Percentiles rank a stretch among this genome's conserved stretches.
phyloP scores from a whole-genome alignment of 2,329 filamentous ascomycete species.

The Phialocephala subalpina region DNA sequence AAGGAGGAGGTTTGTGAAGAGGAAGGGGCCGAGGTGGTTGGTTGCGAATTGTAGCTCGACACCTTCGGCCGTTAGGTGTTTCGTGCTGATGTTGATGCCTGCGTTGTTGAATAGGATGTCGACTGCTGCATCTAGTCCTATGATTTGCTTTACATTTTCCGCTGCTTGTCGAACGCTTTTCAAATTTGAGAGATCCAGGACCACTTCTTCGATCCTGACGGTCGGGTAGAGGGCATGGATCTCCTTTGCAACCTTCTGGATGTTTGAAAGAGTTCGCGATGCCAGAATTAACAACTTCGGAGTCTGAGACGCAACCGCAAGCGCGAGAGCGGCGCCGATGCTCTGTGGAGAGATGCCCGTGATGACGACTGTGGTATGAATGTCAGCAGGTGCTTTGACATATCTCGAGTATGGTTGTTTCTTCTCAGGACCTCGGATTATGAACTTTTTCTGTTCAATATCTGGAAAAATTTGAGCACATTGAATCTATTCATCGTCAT shows the following conservation, averaged over 20 bases:
- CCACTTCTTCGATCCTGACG: slow-evolving; percentile 44
- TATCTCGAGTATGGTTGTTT: neutral
- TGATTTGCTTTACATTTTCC: slow-evolving; percentile 7
- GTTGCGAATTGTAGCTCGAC: slow-evolving; percentile 34
- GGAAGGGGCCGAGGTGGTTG: slow-evolving; percentile 34
- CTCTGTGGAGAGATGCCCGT: slow-evolving; percentile 34
- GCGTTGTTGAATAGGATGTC: slow-evolving; percentile 38
- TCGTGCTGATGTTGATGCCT: slow-evolving; percentile 27
- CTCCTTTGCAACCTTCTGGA: slow-evolving; percentile 40
- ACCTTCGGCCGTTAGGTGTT: slow-evolving; percentile 23
- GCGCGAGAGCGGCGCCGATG: slow-evolving; percentile 31
- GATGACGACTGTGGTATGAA: slow-evolving; percentile 30
- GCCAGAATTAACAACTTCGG: slow-evolving; percentile 48
- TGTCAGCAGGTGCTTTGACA: neutral
- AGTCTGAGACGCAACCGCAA: slow-evolving; percentile 23
- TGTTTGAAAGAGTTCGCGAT: slow-evolving; percentile 45
- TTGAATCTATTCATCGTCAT: no score
- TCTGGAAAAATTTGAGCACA: neutral
- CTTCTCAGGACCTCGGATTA: neutral
- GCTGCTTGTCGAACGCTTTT: slow-evolving; percentile 33
- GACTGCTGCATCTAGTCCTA: slow-evolving; percentile 14
- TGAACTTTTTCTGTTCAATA: no score
- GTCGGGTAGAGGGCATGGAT: slow-evolving; percentile 42
- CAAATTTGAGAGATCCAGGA: slow-evolving; percentile 50
- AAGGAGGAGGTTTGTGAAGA: slow-evolving; percentile 32